Evolutionary conservation across 2,329 filamentous ascomycete species (phyloP).

Genomic region (Sporothrix schenckii): DNA sequence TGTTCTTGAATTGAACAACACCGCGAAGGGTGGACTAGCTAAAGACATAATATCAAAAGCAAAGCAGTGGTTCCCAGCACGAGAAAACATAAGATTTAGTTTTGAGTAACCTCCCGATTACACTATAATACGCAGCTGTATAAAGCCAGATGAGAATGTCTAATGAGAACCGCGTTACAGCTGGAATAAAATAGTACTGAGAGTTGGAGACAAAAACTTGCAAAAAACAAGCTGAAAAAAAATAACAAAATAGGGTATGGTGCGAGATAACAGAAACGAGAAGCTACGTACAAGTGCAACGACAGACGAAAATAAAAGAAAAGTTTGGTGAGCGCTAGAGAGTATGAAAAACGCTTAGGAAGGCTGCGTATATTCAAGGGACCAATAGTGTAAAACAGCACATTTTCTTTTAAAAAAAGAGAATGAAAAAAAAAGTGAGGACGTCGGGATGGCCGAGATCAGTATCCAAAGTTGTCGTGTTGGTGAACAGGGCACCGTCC

Average conservation of each 20-base stretch:
- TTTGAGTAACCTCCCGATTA: not conserved
- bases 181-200: not conserved
- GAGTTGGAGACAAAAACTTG: not conserved
- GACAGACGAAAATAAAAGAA: not conserved
- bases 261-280: not conserved
- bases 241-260: slow-evolving; percentile 13
- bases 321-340: not conserved
- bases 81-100: not conserved
- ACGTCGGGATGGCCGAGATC: not conserved
- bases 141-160: no score
- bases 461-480: slow-evolving; percentile 63
- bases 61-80: not conserved
- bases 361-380: not conserved
- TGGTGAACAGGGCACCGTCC: slow-evolving; percentile 68
- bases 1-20: no score
- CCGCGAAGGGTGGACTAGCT: not conserved
- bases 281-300: not conserved
- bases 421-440: not conserved
- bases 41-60: not conserved
- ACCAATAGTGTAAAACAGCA: no score
- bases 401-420: not conserved
- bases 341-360: no score
- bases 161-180: no score
- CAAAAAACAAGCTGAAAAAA: not conserved
- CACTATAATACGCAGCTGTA: no score